phyloP scores from a whole-genome alignment of 306 rosid species.

The Aeschynomene evenia region DNA sequence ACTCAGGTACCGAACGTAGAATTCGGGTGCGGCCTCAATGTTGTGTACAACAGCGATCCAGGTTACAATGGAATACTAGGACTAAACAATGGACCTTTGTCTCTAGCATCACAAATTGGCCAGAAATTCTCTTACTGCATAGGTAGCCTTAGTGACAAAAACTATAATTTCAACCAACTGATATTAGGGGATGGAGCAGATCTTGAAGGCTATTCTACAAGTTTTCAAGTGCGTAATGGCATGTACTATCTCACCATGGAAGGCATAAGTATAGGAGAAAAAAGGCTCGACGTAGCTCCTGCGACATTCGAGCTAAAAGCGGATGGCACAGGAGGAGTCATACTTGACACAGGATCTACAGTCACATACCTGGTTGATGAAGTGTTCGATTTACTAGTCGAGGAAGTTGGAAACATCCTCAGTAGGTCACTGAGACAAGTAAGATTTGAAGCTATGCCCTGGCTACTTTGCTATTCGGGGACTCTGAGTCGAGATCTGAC shows the following conservation, averaged over 20 bases:
- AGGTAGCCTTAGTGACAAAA: constrained; percentile 38
- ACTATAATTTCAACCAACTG: constrained; percentile 39
- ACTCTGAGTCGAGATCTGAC: constrained; percentile 18
- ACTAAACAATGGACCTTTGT: constrained; percentile 12
- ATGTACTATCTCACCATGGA: constrained; percentile 39
- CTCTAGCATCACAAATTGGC: constrained; percentile 39
- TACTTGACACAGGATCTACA: constrained; percentile 41
- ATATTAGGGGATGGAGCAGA: constrained; percentile 47
- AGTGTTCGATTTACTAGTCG: constrained; percentile 1
- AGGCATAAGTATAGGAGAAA: constrained; percentile 48
- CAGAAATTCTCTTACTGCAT: constrained; percentile 46
- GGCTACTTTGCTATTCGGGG: constrained; percentile 38
- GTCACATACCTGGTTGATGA: constrained; percentile 18
- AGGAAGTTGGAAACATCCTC: constrained; percentile 25
- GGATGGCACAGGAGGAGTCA: constrained; percentile 43
- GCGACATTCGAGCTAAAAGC: constrained; percentile 19
- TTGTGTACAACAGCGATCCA: neutral
- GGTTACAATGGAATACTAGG: constrained; percentile 46
- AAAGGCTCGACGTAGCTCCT: constrained; percentile 27
- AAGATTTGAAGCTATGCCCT: neutral
- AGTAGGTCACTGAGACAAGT: neutral
- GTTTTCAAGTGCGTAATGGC: neutral
- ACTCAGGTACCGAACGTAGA: neutral
- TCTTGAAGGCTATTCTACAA: constrained; percentile 45
- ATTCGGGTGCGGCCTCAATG: constrained; percentile 39